phyloP scores from a whole-genome alignment of 78 protist species.

The Dictyostelium firmibasis region DNA sequence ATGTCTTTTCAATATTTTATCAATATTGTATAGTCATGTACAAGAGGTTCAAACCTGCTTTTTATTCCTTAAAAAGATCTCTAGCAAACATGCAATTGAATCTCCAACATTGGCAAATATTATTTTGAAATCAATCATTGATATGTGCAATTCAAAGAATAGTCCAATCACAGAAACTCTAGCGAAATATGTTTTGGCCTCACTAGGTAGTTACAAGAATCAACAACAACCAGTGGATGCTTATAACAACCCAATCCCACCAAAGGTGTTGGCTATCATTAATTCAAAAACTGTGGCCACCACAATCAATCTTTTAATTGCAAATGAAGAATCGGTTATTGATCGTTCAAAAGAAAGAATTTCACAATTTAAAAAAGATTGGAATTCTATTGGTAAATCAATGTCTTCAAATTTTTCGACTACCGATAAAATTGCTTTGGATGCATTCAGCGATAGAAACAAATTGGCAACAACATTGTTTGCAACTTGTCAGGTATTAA shows the following conservation, averaged over 20 bases:
- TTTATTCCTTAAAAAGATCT: background rate
- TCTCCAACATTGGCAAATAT: background rate
- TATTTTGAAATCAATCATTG: background rate
- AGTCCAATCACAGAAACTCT: background rate
- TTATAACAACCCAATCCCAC: background rate
- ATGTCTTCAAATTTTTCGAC: background rate
- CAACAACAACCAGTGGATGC: background rate
- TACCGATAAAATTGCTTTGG: background rate
- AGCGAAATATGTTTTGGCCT: background rate
- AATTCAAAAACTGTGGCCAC: background rate
- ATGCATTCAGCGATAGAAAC: background rate
- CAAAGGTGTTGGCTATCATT: background rate
- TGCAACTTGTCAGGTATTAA: background rate
- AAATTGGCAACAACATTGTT: background rate
- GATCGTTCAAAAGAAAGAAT: background rate
- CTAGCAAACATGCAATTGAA: background rate
- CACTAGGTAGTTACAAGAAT: background rate
- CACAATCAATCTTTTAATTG: background rate
- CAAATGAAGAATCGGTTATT: background rate
- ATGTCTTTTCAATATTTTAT: background rate
- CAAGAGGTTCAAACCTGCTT: background rate
- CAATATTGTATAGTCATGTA: background rate
- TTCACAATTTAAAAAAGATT: constrained; percentile 2
- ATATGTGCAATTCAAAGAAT: background rate
- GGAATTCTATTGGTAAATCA: constrained; percentile 1